Evolutionary conservation across 106 monocot species (phyloP).

Genomic region (Alisma plantagoaquatica): DNA sequence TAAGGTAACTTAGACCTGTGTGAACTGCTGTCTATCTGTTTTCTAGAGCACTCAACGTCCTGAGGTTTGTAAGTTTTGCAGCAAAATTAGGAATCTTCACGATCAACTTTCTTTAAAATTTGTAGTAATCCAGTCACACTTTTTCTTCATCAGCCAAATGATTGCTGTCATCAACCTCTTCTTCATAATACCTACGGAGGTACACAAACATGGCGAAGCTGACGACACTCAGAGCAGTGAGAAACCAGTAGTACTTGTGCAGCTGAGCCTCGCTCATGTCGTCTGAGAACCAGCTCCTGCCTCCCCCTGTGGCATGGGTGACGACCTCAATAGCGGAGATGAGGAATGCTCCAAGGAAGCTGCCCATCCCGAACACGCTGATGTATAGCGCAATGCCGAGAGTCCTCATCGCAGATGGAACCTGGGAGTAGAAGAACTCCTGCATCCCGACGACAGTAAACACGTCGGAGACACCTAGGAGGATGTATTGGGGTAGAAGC

Average conservation of each 20-base stretch:
- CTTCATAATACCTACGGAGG: conserved; percentile 39
- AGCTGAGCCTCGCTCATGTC: conserved; percentile 51
- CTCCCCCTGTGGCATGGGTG: conserved; percentile 11
- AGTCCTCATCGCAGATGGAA: conserved; percentile 64
- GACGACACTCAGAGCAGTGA: conserved; percentile 43
- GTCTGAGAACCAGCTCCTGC: conserved; percentile 73
- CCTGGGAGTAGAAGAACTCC: conserved; percentile 85
- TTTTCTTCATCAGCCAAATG: too few species aligned
- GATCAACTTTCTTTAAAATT: too few species aligned
- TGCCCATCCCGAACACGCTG: conserved; percentile 85
- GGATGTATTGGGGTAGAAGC: conserved; percentile 84
- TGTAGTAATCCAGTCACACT: too few species aligned
- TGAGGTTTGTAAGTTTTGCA: too few species aligned
- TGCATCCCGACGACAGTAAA: conserved; percentile 96
- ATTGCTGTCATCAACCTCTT: too few species aligned
- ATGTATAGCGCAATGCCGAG: conserved; percentile 83
- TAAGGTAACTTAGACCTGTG: too few species aligned
- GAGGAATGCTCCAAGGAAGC: conserved; percentile 57
- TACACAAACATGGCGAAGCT: conserved; percentile 59
- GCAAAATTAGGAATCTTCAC: too few species aligned
- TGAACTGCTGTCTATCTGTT: too few species aligned
- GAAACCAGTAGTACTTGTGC: conserved; percentile 82
- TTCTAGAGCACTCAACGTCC: too few species aligned
- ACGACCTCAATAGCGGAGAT: conserved; percentile 45
- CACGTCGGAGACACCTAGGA: conserved; percentile 69